A percentile compares a stretch with the other conserved stretches of the same genome.
Conservation (phyloP, 495 filamentous ascomycete genomes). For the Aspergillus nanangensis region DNA sequence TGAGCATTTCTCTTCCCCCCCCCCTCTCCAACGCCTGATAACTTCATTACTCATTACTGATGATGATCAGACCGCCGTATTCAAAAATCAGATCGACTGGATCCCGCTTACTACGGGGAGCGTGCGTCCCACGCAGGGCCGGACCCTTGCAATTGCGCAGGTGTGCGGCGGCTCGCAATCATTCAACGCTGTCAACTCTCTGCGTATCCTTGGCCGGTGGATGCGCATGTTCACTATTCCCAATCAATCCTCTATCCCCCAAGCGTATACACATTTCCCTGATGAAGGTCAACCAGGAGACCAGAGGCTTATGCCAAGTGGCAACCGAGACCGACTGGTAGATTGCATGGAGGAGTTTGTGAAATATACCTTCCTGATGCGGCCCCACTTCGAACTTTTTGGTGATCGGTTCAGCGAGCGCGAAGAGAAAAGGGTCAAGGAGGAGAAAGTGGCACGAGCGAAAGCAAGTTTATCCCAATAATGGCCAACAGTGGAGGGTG, state of each 20-base stretch:
- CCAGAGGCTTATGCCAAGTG: constrained; percentile 53
- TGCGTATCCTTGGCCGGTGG: constrained; percentile 68
- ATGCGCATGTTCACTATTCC: constrained; percentile 76
- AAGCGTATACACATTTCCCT: constrained; percentile 61
- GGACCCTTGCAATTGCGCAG: constrained; percentile 61
- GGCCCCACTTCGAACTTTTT: constrained; percentile 58
- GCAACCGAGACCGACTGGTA: constrained; percentile 62
- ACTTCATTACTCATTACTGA: constrained; percentile 5
- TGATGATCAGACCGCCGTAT: constrained; percentile 52
- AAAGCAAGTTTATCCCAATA: too few relatives aligned
- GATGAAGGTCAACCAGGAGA: constrained; percentile 49
- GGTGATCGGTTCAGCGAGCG: constrained; percentile 63
- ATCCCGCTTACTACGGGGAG: constrained; percentile 59
- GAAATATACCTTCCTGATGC: constrained; percentile 66
- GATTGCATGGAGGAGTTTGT: constrained; percentile 80
- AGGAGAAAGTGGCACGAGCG: too few relatives aligned
- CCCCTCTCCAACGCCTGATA: not conserved
- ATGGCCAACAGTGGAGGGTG: too few relatives aligned
- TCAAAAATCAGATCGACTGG: constrained; percentile 78
- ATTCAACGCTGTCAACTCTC: constrained; percentile 70
- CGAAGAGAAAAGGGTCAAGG: constrained; percentile 17
- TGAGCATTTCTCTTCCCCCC: constrained; percentile 17
- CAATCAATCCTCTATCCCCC: constrained; percentile 64
- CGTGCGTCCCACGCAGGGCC: constrained; percentile 65
- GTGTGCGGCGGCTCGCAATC: constrained; percentile 66